These are phyloP conservation scores for Spinacia oleracea DNA, from an alignment of 179 eudicot genomes.

Conservation along the genomic window DNA sequence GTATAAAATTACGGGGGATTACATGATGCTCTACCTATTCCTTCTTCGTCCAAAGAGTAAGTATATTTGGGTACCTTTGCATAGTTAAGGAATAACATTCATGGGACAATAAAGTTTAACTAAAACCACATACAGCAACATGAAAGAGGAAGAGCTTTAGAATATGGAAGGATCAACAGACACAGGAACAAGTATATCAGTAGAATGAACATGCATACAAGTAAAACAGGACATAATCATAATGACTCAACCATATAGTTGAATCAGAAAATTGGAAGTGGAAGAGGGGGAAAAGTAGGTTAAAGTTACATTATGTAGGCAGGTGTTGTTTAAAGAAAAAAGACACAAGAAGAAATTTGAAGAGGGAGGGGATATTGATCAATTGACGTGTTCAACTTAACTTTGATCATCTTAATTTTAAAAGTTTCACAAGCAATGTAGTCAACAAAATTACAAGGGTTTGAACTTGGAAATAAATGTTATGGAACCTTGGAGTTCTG, in stretches of 20 bases:
- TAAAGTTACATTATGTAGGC: background rate
- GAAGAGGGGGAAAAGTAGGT: background rate
- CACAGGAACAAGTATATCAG: background rate
- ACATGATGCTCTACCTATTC: conserved; percentile 77
- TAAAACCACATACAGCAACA: background rate
- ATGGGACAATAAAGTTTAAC: background rate
- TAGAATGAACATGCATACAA: background rate
- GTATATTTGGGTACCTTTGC: conserved; percentile 85
- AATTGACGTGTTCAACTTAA: background rate
- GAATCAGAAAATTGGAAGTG: background rate
- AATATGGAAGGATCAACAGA: background rate
- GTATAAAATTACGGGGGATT: too few species aligned
- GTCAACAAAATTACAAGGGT: background rate
- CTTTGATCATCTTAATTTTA: background rate
- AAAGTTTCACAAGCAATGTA: background rate
- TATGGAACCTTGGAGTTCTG: background rate
- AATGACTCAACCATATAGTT: background rate
- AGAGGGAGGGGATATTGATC: background rate
- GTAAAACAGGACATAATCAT: background rate
- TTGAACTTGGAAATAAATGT: background rate
- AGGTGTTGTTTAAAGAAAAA: background rate
- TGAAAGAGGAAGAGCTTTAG: background rate
- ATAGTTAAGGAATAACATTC: conserved; percentile 49
- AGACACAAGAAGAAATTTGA: background rate
- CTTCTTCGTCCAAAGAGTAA: conserved; percentile 85